Percentiles rank a stretch among this genome's conserved stretches.
Evolutionary conservation across 73 alveolate genomes (phyloP).

Genomic region (Breviolum minutum): DNA sequence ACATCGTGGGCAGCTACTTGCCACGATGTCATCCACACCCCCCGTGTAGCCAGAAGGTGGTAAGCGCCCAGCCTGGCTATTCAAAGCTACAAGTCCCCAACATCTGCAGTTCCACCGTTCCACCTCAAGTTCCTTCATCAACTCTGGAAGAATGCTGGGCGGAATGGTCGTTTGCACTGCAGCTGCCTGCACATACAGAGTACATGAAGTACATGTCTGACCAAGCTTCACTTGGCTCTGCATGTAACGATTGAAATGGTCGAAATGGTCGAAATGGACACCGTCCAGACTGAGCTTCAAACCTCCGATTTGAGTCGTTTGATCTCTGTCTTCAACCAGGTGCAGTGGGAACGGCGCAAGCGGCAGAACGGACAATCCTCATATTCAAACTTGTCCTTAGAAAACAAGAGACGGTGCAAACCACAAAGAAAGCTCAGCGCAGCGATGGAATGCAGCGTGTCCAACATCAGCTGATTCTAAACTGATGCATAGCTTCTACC

Average conservation of each 20-base stretch:
- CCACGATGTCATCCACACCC: conserved; percentile 72
- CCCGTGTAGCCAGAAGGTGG: conserved; percentile 73
- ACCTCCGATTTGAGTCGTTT: conserved; percentile 59
- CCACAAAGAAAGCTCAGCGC: not conserved
- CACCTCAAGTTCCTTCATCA: conserved; percentile 27
- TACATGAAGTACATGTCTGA: not conserved
- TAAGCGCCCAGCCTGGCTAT: conserved; percentile 27
- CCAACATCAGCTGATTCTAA: too few relatives aligned
- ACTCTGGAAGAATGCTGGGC: conserved; percentile 36
- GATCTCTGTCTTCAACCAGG: conserved; percentile 60
- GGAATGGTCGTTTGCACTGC: conserved; percentile 74
- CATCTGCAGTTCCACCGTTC: not conserved
- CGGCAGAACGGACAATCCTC: conserved; percentile 75
- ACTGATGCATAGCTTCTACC: too few relatives aligned
- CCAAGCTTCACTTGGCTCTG: not conserved
- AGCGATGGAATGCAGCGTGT: too few relatives aligned
- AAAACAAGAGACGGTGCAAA: not conserved
- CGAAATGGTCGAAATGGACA: not conserved
- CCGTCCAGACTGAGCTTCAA: not conserved
- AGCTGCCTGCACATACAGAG: conserved; percentile 25
- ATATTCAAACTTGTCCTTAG: conserved; percentile 58
- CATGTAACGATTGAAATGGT: not conserved
- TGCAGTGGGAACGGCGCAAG: conserved; percentile 39
- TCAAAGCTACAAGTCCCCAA: not conserved
- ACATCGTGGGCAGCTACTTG: conserved; percentile 59